A percentile compares a stretch with the other conserved stretches of the same genome.
Evolutionary conservation across 345 rosid genomes (phyloP).

Genomic region (Anastatica hierochuntica): DNA sequence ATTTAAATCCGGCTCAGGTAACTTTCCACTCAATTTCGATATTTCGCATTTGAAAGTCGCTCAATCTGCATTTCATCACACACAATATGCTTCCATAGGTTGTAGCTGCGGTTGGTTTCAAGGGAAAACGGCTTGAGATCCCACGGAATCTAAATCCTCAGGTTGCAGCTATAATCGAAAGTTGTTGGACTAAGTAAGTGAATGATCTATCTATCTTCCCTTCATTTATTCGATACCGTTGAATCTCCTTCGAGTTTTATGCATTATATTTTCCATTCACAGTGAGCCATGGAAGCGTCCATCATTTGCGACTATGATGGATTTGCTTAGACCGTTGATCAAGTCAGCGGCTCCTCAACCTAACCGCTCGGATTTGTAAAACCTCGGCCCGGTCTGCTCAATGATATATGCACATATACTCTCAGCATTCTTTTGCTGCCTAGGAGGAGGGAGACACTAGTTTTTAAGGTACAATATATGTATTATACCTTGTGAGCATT

Average conservation of each 20-base stretch:
- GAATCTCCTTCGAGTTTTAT: neutral
- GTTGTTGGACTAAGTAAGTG: slow-evolving; percentile 90
- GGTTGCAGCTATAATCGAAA: slow-evolving; percentile 74
- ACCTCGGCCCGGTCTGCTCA: slow-evolving; percentile 12
- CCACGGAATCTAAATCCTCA: slow-evolving; percentile 73
- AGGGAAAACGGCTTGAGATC: slow-evolving; percentile 82
- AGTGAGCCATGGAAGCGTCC: slow-evolving; percentile 99
- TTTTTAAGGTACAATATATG: too few relatives aligned
- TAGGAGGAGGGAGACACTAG: too few relatives aligned
- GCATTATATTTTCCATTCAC: neutral
- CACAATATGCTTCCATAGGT: slow-evolving; percentile 43
- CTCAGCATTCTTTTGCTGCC: too few relatives aligned
- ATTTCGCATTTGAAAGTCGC: neutral
- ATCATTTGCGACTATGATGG: slow-evolving; percentile 40
- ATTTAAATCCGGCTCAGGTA: slow-evolving; percentile 95
- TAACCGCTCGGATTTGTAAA: slow-evolving; percentile 40
- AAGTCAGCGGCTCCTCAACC: slow-evolving; percentile 40
- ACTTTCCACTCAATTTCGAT: slow-evolving; percentile 15
- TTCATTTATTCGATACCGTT: neutral
- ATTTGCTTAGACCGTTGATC: slow-evolving; percentile 41
- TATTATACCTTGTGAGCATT: too few relatives aligned
- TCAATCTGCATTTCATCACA: neutral
- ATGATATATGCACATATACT: slow-evolving; percentile 45
- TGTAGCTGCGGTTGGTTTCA: slow-evolving; percentile 99
- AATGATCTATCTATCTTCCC: neutral